Percentiles rank a stretch among this genome's conserved stretches.
Conservation (phyloP, 305 asterid species). For the Caryopteris hybrid region DNA sequence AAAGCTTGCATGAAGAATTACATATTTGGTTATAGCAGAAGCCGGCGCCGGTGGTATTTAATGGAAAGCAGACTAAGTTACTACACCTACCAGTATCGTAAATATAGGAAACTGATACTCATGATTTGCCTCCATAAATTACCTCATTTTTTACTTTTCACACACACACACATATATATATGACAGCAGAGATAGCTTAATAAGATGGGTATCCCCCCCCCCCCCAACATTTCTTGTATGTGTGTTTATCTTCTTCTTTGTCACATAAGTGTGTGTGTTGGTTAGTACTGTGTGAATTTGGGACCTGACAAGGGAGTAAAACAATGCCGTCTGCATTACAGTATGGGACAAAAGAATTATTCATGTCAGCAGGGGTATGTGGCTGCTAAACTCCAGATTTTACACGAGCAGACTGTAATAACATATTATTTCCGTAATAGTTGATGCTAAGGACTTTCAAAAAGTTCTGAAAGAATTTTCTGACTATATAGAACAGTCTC, state of each 20-base stretch:
- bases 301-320: background rate
- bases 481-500: background rate
- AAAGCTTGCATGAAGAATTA: slow-evolving; percentile 5
- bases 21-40: slow-evolving; percentile 1
- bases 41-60: background rate
- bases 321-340: background rate
- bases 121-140: slow-evolving; percentile 6
- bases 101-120: background rate
- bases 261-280: too few relatives aligned
- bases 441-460: background rate
- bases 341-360: background rate
- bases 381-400: background rate
- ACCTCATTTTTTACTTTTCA: background rate
- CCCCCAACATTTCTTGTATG: background rate
- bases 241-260: background rate
- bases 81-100: background rate
- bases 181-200: background rate
- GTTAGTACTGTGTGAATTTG: background rate
- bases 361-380: background rate
- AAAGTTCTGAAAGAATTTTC: background rate
- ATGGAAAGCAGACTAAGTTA: slow-evolving; percentile 2
- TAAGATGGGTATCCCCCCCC: background rate
- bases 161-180: background rate
- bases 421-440: slow-evolving; percentile 3
- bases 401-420: slow-evolving; percentile 11